Base-by-base conservation (phyloP, 108 stramenopile genomes). In the Parmales sp. region DNA sequence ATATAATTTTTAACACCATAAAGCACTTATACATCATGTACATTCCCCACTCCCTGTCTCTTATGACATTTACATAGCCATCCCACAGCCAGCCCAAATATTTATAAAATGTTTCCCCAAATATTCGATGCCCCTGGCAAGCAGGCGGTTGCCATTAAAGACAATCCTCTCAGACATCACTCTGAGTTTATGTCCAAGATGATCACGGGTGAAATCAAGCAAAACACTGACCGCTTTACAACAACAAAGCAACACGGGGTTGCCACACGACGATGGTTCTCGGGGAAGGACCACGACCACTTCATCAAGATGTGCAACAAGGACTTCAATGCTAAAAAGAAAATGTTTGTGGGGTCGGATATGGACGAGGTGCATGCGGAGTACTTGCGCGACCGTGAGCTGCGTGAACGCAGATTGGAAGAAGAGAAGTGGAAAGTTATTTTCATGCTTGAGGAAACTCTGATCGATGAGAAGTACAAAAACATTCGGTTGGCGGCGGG, bases 321-420 rank as follows among this genome's bases (percentile, higher is more conserved):
- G 28, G 54, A 60, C 16, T 60, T 60, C 20, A 3, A 2, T 3
- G 3, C 16, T 13, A 60, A 60, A 34, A 28, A 34, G 54, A 34
- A 16, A 20, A 6, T 60, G 2, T 60, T 60, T 16, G 7, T 7
- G 7, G 20, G 36, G 54, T 13, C 13, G 13, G 54, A 60, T 16
- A 2, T 60, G 54, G 54, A 60, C 28, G 54, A 60, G 26, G 54
- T 60, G 5, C 54, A 60, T 60, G 54, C 13, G 31, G 54, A 60
- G 54, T 60, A 60, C 20, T 60, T 60, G 54, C 29, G 54, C 6
- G 54, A 60, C 16, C 13, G 54, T 7, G 54, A 60, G 54, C 18
- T 60, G 54, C 29, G 54, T 28, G 54, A 60, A 6, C 46, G 2
- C 46, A 48, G 46, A 4, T 34, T 34, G 5, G 54, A 60, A 34